Evolutionary conservation across 257 asterid species (phyloP).

Genomic region (Solanum tacnaense): DNA sequence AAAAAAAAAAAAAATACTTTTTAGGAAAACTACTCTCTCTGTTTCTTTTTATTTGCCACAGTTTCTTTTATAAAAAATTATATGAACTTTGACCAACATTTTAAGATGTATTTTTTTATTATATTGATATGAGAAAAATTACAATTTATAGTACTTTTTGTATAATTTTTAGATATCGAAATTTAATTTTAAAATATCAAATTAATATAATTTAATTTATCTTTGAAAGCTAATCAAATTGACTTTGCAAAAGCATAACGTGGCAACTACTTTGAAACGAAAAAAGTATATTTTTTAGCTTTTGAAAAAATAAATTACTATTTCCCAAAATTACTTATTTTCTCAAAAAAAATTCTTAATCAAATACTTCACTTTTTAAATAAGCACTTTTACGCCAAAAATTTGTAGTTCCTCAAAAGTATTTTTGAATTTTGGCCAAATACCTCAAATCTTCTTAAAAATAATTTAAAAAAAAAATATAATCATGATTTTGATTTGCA

Average conservation of each 20-base stretch:
- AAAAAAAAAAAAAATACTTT: background rate
- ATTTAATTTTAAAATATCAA: too few species aligned
- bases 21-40: too few species aligned
- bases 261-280: background rate
- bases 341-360: background rate
- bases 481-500: background rate
- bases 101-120: too few species aligned
- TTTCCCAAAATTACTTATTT: background rate
- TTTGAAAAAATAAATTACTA: too few species aligned
- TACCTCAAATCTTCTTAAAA: background rate
- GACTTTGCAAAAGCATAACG: rapidly evolving
- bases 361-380: background rate
- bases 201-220: too few species aligned
- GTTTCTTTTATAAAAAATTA: too few species aligned
- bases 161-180: background rate
- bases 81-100: background rate
- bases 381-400: background rate
- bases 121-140: background rate
- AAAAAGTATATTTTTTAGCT: background rate
- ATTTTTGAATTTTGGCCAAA: background rate
- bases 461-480: too few species aligned
- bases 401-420: background rate
- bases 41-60: background rate
- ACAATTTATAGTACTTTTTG: too few species aligned
- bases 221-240: background rate